phyloP scores from a whole-genome alignment of 768 basidiomycete species.

The Agaricus sinodeliciosus region DNA sequence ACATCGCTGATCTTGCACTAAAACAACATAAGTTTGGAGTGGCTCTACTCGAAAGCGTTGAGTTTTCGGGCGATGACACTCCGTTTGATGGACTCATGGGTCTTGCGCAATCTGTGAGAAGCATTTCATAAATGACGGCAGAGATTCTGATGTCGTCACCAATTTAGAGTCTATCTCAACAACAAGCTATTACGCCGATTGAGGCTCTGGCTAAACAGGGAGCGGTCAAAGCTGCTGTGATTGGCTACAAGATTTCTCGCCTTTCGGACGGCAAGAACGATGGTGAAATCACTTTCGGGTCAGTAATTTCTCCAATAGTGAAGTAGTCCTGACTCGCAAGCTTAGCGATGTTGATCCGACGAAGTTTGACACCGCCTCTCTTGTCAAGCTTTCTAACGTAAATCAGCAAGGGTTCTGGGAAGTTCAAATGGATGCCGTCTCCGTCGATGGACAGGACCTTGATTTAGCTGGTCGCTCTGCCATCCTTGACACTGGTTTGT shows the following conservation, averaged over 20 bases:
- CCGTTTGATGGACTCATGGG: constrained; percentile 59
- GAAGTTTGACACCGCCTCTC: constrained; percentile 60
- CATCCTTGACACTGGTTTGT: constrained; percentile 53
- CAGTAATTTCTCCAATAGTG: neutral
- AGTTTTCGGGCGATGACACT: constrained; percentile 30
- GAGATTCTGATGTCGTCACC: neutral
- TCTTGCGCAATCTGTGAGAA: constrained; percentile 46
- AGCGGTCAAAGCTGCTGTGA: constrained; percentile 58
- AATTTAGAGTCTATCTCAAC: constrained; percentile 52
- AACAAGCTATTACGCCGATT: constrained; percentile 60
- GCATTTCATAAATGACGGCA: too few species aligned
- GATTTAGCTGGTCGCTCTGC: constrained; percentile 59
- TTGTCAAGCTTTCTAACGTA: constrained; percentile 58
- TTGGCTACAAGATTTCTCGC: constrained; percentile 78
- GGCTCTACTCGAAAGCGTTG: constrained; percentile 41
- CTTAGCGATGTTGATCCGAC: constrained; percentile 34
- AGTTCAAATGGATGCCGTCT: constrained; percentile 50
- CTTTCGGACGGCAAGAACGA: constrained; percentile 64
- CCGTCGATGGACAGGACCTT: constrained; percentile 48
- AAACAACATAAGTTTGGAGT: constrained; percentile 54
- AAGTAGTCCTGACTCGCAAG: neutral
- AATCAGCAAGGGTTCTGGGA: constrained; percentile 79
- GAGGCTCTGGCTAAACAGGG: constrained; percentile 58
- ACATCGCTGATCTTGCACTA: constrained; percentile 50
- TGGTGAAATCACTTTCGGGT: constrained; percentile 73